phyloP scores from a whole-genome alignment of 148 eudicot species.

The Silene latifolia region DNA sequence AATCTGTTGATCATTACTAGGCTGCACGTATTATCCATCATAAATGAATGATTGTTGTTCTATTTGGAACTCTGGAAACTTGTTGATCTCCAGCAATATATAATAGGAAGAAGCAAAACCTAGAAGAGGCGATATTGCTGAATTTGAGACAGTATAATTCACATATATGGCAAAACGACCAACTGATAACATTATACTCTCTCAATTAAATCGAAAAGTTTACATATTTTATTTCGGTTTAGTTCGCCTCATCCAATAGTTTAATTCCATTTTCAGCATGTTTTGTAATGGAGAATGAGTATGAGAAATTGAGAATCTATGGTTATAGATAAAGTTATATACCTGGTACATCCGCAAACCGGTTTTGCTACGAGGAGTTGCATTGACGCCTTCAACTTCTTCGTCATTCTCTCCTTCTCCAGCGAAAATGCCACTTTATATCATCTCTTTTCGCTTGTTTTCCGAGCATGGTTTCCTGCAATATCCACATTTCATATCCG shows the following conservation, averaged over 20 bases:
- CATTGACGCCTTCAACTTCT: slow-evolving; percentile 48
- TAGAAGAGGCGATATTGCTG: background rate
- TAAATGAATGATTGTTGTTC: background rate
- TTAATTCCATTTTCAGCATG: no score
- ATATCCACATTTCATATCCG: slow-evolving; percentile 1
- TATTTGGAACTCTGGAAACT: background rate
- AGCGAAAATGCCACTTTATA: slow-evolving; percentile 79
- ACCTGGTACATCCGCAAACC: slow-evolving; percentile 88
- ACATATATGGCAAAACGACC: no score
- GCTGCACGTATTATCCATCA: no score
- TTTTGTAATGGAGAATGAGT: background rate
- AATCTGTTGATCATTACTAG: background rate
- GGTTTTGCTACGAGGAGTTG: slow-evolving; percentile 48
- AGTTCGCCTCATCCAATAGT: no score
- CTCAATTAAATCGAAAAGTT: background rate
- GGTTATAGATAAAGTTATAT: no score
- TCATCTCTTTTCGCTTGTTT: slow-evolving; percentile 78
- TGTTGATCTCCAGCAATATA: background rate
- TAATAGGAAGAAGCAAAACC: background rate
- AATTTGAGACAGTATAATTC: no score
- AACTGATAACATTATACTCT: background rate
- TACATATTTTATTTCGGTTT: no score
- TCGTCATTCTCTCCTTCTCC: slow-evolving; percentile 44
- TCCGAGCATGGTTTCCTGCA: slow-evolving; percentile 88
- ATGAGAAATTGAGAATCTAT: no score